These are phyloP conservation scores for Debaryomycetaceae sp. DNA, from an alignment of 1,139 yeast genomes.

Conservation along the genomic window DNA sequence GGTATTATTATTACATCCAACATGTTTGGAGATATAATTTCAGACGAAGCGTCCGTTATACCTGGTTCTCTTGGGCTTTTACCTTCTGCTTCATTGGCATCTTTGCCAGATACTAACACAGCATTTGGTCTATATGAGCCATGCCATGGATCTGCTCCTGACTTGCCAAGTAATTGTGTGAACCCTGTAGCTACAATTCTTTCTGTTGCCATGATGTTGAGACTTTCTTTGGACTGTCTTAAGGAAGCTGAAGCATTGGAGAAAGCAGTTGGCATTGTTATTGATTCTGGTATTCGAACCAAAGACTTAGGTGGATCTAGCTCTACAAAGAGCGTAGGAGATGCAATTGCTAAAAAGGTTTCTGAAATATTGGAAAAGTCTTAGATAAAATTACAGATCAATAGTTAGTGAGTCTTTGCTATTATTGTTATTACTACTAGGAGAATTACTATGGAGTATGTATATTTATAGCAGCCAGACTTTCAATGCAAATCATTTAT, in stretches of 20 bases:
- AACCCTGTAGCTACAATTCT: conserved; percentile 94
- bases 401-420: no score
- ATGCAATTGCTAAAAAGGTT: conserved; percentile 78
- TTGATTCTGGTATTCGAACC: conserved; percentile 83
- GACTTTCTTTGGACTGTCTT: conserved; percentile 76
- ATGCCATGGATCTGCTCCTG: conserved; percentile 98
- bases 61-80: conserved; percentile 95
- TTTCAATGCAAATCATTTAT: no score
- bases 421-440: no score
- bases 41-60: conserved; percentile 96
- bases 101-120: conserved; percentile 87
- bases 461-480: no score
- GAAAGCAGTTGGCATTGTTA: conserved; percentile 77
- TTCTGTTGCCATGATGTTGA: conserved; percentile 96
- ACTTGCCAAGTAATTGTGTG: conserved; percentile 79
- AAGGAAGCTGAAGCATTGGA: conserved; percentile 89
- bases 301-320: conserved; percentile 83
- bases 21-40: conserved; percentile 97
- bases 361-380: conserved; percentile 45
- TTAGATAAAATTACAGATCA: no score
- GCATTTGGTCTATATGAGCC: conserved; percentile 98
- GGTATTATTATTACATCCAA: conserved; percentile 90
- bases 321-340: conserved; percentile 87
- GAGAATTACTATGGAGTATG: no score
- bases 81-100: conserved; percentile 94